Base-by-base conservation (phyloP, 2,329 filamentous ascomycete genomes). In the Hypoxylon sp. region DNA sequence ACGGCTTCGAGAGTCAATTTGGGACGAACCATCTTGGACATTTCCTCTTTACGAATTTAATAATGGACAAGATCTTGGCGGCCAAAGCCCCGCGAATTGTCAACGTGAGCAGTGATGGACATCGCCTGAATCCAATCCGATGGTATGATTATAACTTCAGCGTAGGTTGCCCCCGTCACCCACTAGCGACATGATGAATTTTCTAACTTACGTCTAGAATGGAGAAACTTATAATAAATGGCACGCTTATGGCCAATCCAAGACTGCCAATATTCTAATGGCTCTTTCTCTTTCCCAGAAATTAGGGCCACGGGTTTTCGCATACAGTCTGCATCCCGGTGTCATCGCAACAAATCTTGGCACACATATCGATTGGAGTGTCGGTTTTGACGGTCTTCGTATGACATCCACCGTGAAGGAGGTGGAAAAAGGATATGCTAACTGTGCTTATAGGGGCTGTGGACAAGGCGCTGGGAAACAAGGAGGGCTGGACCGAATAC, bases 61-160 rank as follows among this genome's bases (percentile, higher is more conserved):
- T 82, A 52, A 74, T 81, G 44, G 62, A 71, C 0, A 81, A 79
- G 68, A 52, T 79, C 0, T 58, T 79, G 0, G 73, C 74, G 0
- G 53, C 79, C 0, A 26, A 72, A 13, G 64, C 66, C 4, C 74
- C 80, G 0, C 74, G 80, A 0, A 66, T 87, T 1, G 78, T 86
- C 14, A 84, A 79, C 60, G 73, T 86, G 5, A 80, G 79, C 24
- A 85, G 83, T 70, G 75, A 81, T 29, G 83, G 83, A 2, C 79
- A 86, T 66, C 77, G 80, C 3, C 42, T 85, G 10, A 75, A 77
- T 3, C 81, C 80, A 0, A 73, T 85, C 11, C 75, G 81, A 1
- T 85, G 80, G 64, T 75, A 77, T 39, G 83, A 86, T 68, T 80
- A 76, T 35, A 82, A 84, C 35, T 85, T 84, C 59, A 75, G 80